Percentiles rank a stretch among this genome's conserved stretches.
Evolutionary conservation across 1,139 yeast genomes (phyloP).

Genomic region (Blastobotrys buckinghamii): DNA sequence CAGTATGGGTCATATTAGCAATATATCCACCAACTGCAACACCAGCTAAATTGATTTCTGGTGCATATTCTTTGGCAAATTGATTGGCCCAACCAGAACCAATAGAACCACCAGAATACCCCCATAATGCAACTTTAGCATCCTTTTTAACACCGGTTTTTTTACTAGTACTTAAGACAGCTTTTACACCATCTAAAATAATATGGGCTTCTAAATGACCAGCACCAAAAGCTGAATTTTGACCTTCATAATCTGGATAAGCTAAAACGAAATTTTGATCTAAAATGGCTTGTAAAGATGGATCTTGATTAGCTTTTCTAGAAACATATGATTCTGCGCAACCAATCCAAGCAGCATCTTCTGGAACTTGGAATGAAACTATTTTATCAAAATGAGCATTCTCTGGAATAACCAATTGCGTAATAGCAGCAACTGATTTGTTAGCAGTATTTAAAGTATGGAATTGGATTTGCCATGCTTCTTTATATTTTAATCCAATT

Average conservation of each 20-base stretch:
- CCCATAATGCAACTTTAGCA: conserved; percentile 23
- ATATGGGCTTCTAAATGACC: conserved; percentile 21
- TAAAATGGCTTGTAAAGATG: conserved; percentile 16
- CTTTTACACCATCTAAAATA: conserved; percentile 24
- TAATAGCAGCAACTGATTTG: conserved; percentile 24
- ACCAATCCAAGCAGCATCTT: conserved; percentile 25
- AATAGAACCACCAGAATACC: conserved; percentile 30
- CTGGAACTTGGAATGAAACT: conserved; percentile 27
- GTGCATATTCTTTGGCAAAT: conserved; percentile 26
- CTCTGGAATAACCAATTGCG: conserved; percentile 27
- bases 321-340: conserved; percentile 29
- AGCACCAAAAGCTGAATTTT: conserved; percentile 20
- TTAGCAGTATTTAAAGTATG: conserved; percentile 26
- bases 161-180: conserved; percentile 17
- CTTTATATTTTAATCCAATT: conserved; percentile 12
- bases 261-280: conserved; percentile 20
- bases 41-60: conserved; percentile 26
- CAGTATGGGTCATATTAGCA: conserved; percentile 21
- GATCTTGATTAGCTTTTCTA: conserved; percentile 14
- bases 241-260: conserved; percentile 23
- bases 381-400: conserved; percentile 17
- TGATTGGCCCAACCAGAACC: conserved; percentile 32
- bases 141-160: conserved; percentile 13
- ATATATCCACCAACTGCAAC: conserved; percentile 27
- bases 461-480: conserved; percentile 24